Base-by-base conservation (phyloP, 2,329 filamentous ascomycete species). In the Aspergillus sp. region DNA sequence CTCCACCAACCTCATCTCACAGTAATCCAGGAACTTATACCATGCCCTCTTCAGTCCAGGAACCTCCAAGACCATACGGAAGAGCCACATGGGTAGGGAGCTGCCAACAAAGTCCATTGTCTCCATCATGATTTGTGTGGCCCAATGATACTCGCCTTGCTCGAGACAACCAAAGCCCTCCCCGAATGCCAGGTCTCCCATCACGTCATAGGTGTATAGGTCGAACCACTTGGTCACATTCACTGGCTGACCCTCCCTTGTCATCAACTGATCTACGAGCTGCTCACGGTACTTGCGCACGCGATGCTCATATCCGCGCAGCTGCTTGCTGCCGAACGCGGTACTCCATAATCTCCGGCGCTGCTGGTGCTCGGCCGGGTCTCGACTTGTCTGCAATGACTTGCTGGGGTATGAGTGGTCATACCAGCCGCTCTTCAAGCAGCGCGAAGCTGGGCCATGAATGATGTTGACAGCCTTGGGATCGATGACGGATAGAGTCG, bases 161-260 rank as follows among this genome's bases (percentile, higher is more conserved):
- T 64, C 60, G 2, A 62, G 23, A 23, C 57, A 53, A 13, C 23
- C 54, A 23, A 64, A 64, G 0, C 36, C 36, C 12, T 53, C 19
- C 5, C 58, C 79, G 64, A 82, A 82, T 0, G 78, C 77, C 32
- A 82, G 67, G 8, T 73, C 72, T 4, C 79, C 77, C 76, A 81
- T 80, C 23, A 80, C 72, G 64, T 81, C 79, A 66, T 79, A 82
- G 19, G 68, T 73, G 65, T 57, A 57, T 76, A 82, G 36, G 25
- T 74, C 76, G 60, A 79, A 78, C 65, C 74, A 79, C 49, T 77
- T 72, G 2, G 72, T 65, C 38, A 79, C 68, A 51, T 79, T 69
- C 7, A 82, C 61, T 4, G 63, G 25, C 15, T 55, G 72, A 65
- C 57, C 70, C 65, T 56, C 69, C 57, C 55, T 72, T 65, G 53